A percentile compares a stretch with the other conserved stretches of the same genome.
phyloP scores from a whole-genome alignment of 2,329 filamentous ascomycete genomes.

The Colletotrichum sp. region DNA sequence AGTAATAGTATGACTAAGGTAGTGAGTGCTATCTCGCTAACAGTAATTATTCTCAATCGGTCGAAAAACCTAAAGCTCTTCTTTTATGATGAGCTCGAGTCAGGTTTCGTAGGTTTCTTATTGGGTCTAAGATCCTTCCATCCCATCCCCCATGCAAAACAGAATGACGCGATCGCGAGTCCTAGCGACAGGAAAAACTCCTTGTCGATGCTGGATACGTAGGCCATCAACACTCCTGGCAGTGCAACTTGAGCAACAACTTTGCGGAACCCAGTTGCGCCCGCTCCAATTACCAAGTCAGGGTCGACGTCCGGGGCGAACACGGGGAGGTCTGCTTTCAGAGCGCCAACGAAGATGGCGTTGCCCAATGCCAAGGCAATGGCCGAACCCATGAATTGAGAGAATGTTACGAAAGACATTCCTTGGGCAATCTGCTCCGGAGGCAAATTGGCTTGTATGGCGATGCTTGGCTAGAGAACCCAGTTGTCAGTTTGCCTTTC shows the following conservation, averaged over 20 bases:
- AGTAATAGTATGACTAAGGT: neutral
- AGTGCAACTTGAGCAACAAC: constrained; percentile 35
- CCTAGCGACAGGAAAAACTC: constrained; percentile 35
- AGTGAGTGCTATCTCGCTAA: neutral
- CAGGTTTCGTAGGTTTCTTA: constrained; percentile 10
- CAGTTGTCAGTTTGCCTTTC: neutral
- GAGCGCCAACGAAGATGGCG: constrained; percentile 25
- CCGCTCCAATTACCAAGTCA: constrained; percentile 39
- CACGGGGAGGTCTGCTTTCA: neutral
- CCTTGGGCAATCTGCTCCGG: constrained; percentile 26
- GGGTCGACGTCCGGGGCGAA: constrained; percentile 26
- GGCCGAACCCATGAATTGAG: constrained; percentile 27
- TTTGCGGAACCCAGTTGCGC: constrained; percentile 42
- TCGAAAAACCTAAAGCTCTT: neutral
- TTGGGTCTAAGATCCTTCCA: constrained; percentile 49
- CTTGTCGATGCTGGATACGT: constrained; percentile 36
- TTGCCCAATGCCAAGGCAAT: constrained; percentile 28
- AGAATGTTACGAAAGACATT: constrained; percentile 28
- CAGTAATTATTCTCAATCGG: neutral
- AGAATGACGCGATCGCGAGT: constrained; percentile 32
- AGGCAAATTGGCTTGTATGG: constrained; percentile 26
- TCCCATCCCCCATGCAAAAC: constrained; percentile 47
- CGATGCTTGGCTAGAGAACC: constrained; percentile 25
- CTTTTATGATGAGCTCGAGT: neutral
- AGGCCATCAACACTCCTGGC: constrained; percentile 41